Evolutionary conservation across 495 filamentous ascomycete genomes (phyloP).

Genomic region (Wilcoxina mikolae): DNA sequence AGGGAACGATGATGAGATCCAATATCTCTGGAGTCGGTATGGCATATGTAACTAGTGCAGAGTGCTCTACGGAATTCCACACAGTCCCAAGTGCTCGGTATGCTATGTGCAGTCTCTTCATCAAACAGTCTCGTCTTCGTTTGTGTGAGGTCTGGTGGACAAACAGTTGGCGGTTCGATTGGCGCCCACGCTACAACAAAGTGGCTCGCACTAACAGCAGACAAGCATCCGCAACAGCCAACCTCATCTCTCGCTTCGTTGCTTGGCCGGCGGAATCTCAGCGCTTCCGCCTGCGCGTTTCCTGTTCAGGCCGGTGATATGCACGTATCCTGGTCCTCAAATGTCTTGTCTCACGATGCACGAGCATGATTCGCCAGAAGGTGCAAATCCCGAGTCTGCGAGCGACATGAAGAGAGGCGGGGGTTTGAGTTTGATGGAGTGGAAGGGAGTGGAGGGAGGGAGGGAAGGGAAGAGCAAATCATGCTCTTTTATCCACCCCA

Average conservation of each 20-base stretch:
- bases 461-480: neutral
- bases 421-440: neutral
- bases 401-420: neutral
- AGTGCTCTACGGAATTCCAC: too few species aligned
- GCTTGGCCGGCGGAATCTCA: neutral
- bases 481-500: too few species aligned
- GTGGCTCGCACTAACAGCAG: neutral
- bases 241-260: constrained; percentile 11
- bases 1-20: too few species aligned
- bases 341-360: neutral
- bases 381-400: neutral
- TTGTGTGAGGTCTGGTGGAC: neutral
- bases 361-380: neutral
- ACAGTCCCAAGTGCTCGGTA: too few species aligned
- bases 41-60: too few species aligned
- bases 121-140: too few species aligned
- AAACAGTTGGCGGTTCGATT: constrained; percentile 2
- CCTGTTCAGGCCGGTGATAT: neutral
- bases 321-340: neutral
- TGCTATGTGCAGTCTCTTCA: too few species aligned
- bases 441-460: neutral
- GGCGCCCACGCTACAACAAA: constrained; percentile 2
- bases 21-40: too few species aligned
- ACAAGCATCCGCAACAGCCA: constrained; percentile 6
- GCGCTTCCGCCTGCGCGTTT: neutral